phyloP scores from a whole-genome alignment of 768 basidiomycete species.

The Trametes maxima region DNA sequence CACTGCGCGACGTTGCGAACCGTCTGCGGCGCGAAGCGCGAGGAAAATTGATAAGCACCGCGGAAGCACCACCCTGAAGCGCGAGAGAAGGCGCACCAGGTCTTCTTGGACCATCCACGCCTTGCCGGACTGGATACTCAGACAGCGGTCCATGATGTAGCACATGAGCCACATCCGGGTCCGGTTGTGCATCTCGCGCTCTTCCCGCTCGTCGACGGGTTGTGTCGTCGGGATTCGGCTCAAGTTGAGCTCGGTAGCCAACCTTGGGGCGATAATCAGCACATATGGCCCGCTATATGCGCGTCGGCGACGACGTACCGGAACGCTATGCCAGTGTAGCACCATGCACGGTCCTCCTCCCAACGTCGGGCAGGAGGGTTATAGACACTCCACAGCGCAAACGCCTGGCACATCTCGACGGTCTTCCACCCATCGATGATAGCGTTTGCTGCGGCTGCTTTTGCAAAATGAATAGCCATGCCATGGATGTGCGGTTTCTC shows the following conservation, averaged over 20 bases:
- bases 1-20: conserved; percentile 29
- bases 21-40: conserved; percentile 42
- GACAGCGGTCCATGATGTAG: conserved; percentile 73
- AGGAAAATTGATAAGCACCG: conserved; percentile 25
- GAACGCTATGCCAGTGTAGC: conserved; percentile 72
- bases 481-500: conserved; percentile 56
- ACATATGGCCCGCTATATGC: neutral
- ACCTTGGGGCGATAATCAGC: conserved; percentile 38
- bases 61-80: conserved; percentile 28
- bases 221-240: conserved; percentile 51
- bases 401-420: conserved; percentile 82
- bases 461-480: conserved; percentile 62
- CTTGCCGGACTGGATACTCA: conserved; percentile 77
- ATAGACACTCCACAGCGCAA: conserved; percentile 66
- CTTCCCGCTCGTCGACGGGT: conserved; percentile 51
- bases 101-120: conserved; percentile 66
- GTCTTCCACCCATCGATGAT: conserved; percentile 63
- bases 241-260: conserved; percentile 73
- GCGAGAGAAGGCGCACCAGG: conserved; percentile 53
- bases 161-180: conserved; percentile 77
- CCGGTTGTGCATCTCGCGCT: conserved; percentile 69
- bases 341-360: conserved; percentile 74
- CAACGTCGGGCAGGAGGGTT: conserved; percentile 62
- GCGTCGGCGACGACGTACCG: conserved; percentile 39
- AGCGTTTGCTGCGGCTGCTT: conserved; percentile 59